These are phyloP conservation scores for Lentinula lateritia DNA, from an alignment of 768 basidiomycete genomes.

Conservation along the genomic window DNA sequence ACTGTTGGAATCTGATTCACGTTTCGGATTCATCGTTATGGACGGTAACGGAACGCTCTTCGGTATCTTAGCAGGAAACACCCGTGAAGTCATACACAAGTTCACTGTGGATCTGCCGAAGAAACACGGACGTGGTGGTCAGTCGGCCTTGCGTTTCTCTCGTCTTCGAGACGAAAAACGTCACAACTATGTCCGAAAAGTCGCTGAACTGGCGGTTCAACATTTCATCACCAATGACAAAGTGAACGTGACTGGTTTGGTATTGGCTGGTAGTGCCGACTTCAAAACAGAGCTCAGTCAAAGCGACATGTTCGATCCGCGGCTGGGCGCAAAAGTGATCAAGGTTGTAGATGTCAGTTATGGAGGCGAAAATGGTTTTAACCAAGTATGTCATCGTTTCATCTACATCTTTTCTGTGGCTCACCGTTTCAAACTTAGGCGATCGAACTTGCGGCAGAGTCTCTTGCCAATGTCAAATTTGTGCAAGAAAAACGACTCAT, in stretches of 20 bases:
- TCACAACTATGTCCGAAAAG: slow-evolving; percentile 99
- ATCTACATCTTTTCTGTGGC: slow-evolving; percentile 2
- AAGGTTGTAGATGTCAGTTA: slow-evolving; percentile 99
- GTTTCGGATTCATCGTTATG: slow-evolving; percentile 99
- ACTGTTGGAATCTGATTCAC: slow-evolving; percentile 92
- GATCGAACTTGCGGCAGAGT: slow-evolving; percentile 94
- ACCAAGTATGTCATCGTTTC: slow-evolving; percentile 62
- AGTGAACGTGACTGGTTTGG: slow-evolving; percentile 94
- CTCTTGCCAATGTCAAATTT: slow-evolving; percentile 97
- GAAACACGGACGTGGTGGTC: slow-evolving; percentile 99
- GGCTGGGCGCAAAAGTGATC: slow-evolving; percentile 87
- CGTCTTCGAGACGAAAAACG: slow-evolving; percentile 98
- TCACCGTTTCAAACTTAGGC: slow-evolving; percentile 44
- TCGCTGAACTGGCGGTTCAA: slow-evolving; percentile 94
- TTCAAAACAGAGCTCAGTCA: slow-evolving; percentile 98
- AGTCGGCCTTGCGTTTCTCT: slow-evolving; percentile 98
- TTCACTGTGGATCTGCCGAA: slow-evolving; percentile 99
- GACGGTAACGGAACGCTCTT: slow-evolving; percentile 97
- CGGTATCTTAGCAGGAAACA: slow-evolving; percentile 93
- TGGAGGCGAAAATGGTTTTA: slow-evolving; percentile 98
- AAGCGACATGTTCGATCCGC: slow-evolving; percentile 92
- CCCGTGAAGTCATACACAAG: slow-evolving; percentile 95
- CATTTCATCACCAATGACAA: slow-evolving; percentile 98
- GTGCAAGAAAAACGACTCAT: slow-evolving; percentile 98
- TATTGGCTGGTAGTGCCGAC: slow-evolving; percentile 95